Evolutionary conservation across 1,284 basidiomycete genomes (phyloP), one percentile per base, ranked within the genome.

Genomic region (Boletus nobilissimus): DNA sequence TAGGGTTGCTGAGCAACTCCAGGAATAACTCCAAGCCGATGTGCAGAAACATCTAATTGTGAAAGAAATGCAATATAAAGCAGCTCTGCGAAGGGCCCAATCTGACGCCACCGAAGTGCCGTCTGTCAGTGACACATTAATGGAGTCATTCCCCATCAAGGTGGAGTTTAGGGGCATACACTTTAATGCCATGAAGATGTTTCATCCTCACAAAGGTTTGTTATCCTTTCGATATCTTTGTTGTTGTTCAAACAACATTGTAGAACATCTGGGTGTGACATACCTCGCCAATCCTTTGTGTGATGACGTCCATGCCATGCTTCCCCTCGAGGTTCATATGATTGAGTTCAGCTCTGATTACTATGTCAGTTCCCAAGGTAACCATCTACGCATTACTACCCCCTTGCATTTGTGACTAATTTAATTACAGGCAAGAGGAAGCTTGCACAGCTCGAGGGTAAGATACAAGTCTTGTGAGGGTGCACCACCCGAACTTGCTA

Each of bases 281-380:
- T 95, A 93, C 85, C 88, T 92, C 76, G 94, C 94, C 0, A 94
- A 95, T 78, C 94, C 94, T 19, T 85, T 95, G 34, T 91, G 90
- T 79, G 93, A 94, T 78, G 91, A 93, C 78, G 86, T 89, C 19
- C 86, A 89, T 77, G 87, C 88, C 2, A 89, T 89, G 0, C 85
- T 92, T 16, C 91, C 92, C 32, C 87, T 96, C 13, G 94, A 95
- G 80, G 87, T 96, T 22, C 90, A 92, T 81, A 87, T 91, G 14
- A 88, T 94, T 40, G 89, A 88, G 29, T 95, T 96, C 80, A 88
- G 90, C 74, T 89, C 93, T 1, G 87, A 88, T 39, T 95, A 95
- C 82, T 96, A 96, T 81, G 87, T 88, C 5, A 91, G 90, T 0
- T 89, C 84, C 22, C 93, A 94, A 88, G 94, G 94, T 86, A 75